phyloP scores from a whole-genome alignment of 169 alveolate genomes.

The Amoebophrya sp. region DNA sequence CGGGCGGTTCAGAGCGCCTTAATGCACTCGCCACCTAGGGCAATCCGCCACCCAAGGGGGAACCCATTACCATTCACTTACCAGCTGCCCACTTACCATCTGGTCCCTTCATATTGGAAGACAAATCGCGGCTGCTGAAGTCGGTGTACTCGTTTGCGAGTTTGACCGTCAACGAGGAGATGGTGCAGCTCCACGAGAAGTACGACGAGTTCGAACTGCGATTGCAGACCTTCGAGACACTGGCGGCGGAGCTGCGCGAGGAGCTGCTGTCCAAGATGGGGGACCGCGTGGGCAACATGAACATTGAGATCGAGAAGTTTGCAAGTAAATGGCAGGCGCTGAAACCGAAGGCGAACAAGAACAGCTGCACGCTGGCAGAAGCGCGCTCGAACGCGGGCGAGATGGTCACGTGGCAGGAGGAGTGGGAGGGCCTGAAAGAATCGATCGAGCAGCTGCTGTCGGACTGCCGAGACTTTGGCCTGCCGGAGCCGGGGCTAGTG shows the following conservation, averaged over 20 bases:
- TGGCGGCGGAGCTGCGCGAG: constrained; percentile 62
- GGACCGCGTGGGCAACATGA: constrained; percentile 43
- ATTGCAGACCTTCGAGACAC: constrained; percentile 55
- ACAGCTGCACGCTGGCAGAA: constrained; percentile 22
- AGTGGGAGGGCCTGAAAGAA: constrained; percentile 25
- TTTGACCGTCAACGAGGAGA: constrained; percentile 39
- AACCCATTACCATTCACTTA: no score
- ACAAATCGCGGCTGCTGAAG: constrained; percentile 18
- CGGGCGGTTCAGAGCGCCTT: no score
- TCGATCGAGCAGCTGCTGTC: constrained; percentile 3
- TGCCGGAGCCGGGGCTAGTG: constrained; percentile 16
- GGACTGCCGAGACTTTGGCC: constrained; percentile 25
- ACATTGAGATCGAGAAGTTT: constrained; percentile 58
- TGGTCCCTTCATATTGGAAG: no score
- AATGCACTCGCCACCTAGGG: no score
- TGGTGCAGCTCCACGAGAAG: constrained; percentile 49
- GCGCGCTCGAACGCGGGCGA: constrained; percentile 21
- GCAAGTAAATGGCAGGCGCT: constrained; percentile 57
- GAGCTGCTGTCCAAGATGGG: constrained; percentile 60
- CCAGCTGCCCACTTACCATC: no score
- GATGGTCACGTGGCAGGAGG: constrained; percentile 23
- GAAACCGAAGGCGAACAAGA: constrained; percentile 48
- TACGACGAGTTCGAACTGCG: constrained; percentile 69
- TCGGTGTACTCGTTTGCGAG: constrained; percentile 15
- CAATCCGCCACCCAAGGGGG: no score